These are phyloP conservation scores for Plenodomus tracheiphilus DNA, from an alignment of 2,329 filamentous ascomycete species.

Conservation along the genomic window DNA sequence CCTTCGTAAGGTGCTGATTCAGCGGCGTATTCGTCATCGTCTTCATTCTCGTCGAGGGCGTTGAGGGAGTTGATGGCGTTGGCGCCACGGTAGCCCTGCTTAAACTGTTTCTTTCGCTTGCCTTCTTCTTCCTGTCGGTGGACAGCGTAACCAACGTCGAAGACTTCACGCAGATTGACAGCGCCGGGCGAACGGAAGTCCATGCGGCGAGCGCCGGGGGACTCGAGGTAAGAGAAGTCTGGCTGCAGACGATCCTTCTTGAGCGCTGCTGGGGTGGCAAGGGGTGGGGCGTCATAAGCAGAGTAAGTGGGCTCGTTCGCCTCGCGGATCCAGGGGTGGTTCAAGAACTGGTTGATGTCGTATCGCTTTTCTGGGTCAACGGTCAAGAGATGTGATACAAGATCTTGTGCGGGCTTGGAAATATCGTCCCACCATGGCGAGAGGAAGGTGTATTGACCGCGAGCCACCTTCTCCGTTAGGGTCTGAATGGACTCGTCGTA, in stretches of 20 bases:
- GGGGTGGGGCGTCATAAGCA: constrained; percentile 69
- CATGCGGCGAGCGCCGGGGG: constrained; percentile 69
- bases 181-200: constrained; percentile 96
- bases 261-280: constrained; percentile 65
- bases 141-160: constrained; percentile 97
- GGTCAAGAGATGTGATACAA: constrained; percentile 89
- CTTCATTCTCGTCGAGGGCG: constrained; percentile 65
- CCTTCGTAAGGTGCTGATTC: constrained; percentile 60
- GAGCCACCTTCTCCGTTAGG: constrained; percentile 94
- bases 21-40: constrained; percentile 68
- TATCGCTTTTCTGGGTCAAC: constrained; percentile 96
- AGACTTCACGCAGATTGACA: constrained; percentile 94
- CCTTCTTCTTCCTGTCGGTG: constrained; percentile 95
- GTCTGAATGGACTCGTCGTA: constrained; percentile 98
- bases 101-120: constrained; percentile 84
- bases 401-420: constrained; percentile 88
- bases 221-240: constrained; percentile 59
- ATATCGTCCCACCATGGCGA: constrained; percentile 99
- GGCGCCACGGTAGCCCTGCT: constrained; percentile 67
- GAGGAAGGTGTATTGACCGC: constrained; percentile 94
- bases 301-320: constrained; percentile 69
- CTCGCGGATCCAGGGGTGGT: constrained; percentile 89
- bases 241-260: constrained; percentile 61
- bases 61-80: constrained; percentile 69
- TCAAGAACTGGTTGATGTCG: constrained; percentile 88